Evolutionary conservation across 2,329 filamentous ascomycete genomes (phyloP), one percentile per base, ranked within the genome.

Genomic region (Cadophora sp.): DNA sequence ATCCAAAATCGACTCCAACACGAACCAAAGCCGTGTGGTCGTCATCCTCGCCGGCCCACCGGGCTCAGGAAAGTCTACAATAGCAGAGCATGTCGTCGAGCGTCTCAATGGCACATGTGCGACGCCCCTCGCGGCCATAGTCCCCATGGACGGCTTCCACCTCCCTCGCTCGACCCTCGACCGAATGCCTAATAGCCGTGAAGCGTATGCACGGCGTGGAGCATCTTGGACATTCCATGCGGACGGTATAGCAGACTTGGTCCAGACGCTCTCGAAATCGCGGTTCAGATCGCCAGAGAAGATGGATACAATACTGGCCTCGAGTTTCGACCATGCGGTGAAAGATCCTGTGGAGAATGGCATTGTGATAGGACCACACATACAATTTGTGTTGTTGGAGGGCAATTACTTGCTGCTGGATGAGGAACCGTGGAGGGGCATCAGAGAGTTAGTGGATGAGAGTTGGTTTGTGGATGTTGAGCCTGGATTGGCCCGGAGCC

Each of bases 61-160:
- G 5, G 78, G 78, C 16, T 79, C 73, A 82, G 86, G 89, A 43
- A 92, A 92, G 76, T 97, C 94, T 0, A 95, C 92, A 0, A 89
- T 97, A 68, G 91, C 94, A 50, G 83, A 85, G 62, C 85, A 85
- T 72, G 85, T 97, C 68, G 86, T 88, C 26, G 78, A 81, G 4
- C 83, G 86, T 5, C 84, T 97, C 76, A 97, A 97, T 78, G 80
- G 83, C 22, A 84, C 81, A 4, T 76, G 77, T 8, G 76, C 79
- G 16, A 79, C 81, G 0, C 82, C 84, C 0, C 79, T 92, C 59
- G 92, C 94, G 4, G 87, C 87, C 34, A 91, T 91, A 77, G 84
- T 97, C 40, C 93, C 94, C 51, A 97, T 97, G 92, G 95, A 98
- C 79, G 95, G 95, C 73, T 98, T 94, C 82, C 95, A 98, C 80